These are phyloP conservation scores for Massarina eburnea DNA, from an alignment of 2,329 filamentous ascomycete genomes.

Conservation along the genomic window DNA sequence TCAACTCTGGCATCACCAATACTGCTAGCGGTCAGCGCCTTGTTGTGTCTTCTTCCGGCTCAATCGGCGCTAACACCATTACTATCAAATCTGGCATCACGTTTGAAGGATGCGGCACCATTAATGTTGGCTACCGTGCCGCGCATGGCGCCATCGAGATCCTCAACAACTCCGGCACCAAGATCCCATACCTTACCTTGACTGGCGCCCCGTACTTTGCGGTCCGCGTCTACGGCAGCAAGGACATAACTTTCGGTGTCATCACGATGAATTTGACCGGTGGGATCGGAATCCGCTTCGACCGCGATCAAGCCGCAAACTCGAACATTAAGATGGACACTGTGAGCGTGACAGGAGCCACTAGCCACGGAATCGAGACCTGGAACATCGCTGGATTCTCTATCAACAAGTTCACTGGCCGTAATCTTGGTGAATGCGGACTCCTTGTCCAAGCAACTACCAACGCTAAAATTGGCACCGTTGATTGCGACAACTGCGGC, in stretches of 20 bases:
- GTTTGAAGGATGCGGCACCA: slow-evolving; percentile 62
- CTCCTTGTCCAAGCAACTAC: slow-evolving; percentile 57
- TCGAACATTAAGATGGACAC: slow-evolving; percentile 57
- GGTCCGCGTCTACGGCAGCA: slow-evolving; percentile 57
- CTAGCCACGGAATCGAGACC: slow-evolving; percentile 60
- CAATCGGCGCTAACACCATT: slow-evolving; percentile 58
- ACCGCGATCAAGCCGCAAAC: slow-evolving; percentile 57
- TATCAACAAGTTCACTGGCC: slow-evolving; percentile 56
- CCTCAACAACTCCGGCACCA: slow-evolving; percentile 50
- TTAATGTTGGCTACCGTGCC: slow-evolving; percentile 47
- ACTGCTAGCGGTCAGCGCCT: slow-evolving; percentile 53
- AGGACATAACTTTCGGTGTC: slow-evolving; percentile 51
- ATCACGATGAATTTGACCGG: slow-evolving; percentile 59
- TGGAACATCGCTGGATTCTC: slow-evolving; percentile 61
- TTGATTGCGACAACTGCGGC: slow-evolving; percentile 59
- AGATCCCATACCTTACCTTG: slow-evolving; percentile 60
- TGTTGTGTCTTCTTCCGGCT: slow-evolving; percentile 57
- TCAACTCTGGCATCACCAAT: slow-evolving; percentile 52
- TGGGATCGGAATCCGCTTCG: slow-evolving; percentile 60
- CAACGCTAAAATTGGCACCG: slow-evolving; percentile 56
- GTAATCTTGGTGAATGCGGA: slow-evolving; percentile 58
- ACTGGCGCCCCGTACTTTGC: slow-evolving; percentile 62
- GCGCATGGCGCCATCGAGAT: slow-evolving; percentile 59
- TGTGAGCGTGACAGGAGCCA: slow-evolving; percentile 55
- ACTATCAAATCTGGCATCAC: slow-evolving; percentile 56